These are phyloP conservation scores for Sabuloglossum arenarium DNA, from an alignment of 495 filamentous ascomycete genomes.

Conservation along the genomic window DNA sequence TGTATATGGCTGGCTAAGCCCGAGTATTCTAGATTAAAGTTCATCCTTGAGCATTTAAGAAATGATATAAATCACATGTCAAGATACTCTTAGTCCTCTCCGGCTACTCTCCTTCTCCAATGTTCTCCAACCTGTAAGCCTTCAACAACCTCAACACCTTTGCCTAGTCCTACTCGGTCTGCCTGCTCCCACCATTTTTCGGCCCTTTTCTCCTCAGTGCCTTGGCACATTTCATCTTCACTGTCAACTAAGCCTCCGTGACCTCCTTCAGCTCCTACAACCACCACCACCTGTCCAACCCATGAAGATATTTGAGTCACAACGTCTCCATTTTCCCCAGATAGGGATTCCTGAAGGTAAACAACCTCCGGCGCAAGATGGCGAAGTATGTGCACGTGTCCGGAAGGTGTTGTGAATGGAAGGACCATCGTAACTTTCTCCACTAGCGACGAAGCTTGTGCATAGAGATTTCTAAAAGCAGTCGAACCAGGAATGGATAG, in stretches of 20 bases:
- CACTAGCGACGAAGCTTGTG: conserved; percentile 53
- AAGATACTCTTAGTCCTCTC: conserved; percentile 32
- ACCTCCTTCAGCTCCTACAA: conserved; percentile 68
- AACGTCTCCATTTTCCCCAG: conserved; percentile 47
- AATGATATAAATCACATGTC: background rate
- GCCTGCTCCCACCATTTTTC: conserved; percentile 69
- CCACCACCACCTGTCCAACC: conserved; percentile 66
- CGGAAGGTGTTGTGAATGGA: conserved; percentile 59
- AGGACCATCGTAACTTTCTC: conserved; percentile 70
- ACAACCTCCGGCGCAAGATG: conserved; percentile 65
- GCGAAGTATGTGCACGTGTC: conserved; percentile 63
- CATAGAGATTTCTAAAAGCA: conserved; percentile 54
- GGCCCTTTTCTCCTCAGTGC: conserved; percentile 23
- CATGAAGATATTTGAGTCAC: conserved; percentile 57
- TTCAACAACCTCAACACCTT: conserved; percentile 74
- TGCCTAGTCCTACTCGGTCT: conserved; percentile 61
- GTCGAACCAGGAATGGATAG: conserved; percentile 18
- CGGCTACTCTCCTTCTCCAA: conserved; percentile 55
- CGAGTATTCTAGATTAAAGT: background rate
- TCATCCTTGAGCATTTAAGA: background rate
- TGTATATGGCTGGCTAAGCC: too few species aligned
- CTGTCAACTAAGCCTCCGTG: conserved; percentile 77
- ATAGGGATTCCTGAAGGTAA: conserved; percentile 63
- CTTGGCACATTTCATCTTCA: conserved; percentile 49
- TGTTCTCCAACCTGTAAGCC: conserved; percentile 57